Percentiles rank a stretch among this genome's conserved stretches.
Evolutionary conservation across 192 early-diverging fungal species (phyloP).

Genomic region (Umbelopsis ramanniana): DNA sequence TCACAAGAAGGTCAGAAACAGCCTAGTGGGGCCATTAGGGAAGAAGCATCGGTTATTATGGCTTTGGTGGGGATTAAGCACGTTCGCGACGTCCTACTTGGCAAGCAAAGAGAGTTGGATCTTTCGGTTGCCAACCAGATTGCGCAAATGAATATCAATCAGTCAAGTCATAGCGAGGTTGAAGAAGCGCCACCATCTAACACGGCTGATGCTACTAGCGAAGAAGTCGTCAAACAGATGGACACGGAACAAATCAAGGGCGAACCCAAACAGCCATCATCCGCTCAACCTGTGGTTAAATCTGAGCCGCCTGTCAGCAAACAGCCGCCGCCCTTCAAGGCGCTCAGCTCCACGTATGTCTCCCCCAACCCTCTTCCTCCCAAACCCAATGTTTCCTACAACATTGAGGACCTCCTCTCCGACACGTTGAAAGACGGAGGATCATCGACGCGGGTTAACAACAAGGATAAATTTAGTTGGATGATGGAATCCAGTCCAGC

Average conservation of each 20-base stretch:
- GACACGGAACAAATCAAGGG: not conserved
- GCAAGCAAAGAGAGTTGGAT: slow-evolving; percentile 49
- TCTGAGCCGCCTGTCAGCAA: not conserved
- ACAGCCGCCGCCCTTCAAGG: not conserved
- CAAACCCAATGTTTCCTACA: slow-evolving; percentile 30
- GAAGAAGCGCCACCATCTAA: not conserved
- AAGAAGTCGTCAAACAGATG: too few species aligned
- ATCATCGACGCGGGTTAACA: not conserved
- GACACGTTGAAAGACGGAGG: slow-evolving; percentile 17
- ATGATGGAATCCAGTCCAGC: slow-evolving; percentile 12
- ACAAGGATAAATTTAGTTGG: slow-evolving; percentile 35
- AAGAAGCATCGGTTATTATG: slow-evolving; percentile 45
- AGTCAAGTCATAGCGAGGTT: not conserved
- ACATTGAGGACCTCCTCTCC: slow-evolving; percentile 37
- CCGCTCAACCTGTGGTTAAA: not conserved
- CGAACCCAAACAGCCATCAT: not conserved
- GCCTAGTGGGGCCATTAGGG: slow-evolving; percentile 14
- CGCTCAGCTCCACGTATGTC: slow-evolving; percentile 9
- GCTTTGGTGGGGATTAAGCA: slow-evolving; percentile 58
- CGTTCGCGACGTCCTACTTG: slow-evolving; percentile 54
- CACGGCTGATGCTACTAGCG: not conserved
- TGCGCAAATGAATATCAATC: not conserved
- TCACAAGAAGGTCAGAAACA: not conserved
- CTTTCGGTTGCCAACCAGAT: slow-evolving; percentile 18
- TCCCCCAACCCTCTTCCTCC: slow-evolving; percentile 31